These are phyloP conservation scores for Escallonia rubra DNA, from an alignment of 129 eudicot species.

Conservation along the genomic window DNA sequence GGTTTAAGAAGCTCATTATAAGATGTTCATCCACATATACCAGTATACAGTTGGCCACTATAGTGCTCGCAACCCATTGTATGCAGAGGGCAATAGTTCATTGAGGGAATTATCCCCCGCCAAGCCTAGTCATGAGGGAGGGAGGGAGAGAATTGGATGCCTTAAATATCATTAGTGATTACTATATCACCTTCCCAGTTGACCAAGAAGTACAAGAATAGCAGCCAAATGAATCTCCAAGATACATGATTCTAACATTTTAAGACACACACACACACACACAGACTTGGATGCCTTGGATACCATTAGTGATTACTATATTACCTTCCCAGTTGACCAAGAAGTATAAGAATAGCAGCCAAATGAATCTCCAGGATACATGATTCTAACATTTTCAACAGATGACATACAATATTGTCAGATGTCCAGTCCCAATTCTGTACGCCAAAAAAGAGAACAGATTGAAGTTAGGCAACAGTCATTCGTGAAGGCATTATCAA, in stretches of 20 bases:
- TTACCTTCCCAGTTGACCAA: slow-evolving; percentile 80
- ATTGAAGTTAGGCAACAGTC: not conserved
- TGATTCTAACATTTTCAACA: slow-evolving; percentile 42
- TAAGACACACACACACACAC: not conserved
- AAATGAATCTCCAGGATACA: slow-evolving; percentile 29
- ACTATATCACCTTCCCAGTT: slow-evolving; percentile 60
- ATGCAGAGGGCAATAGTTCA: no score
- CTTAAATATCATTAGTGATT: not conserved
- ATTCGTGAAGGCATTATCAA: not conserved
- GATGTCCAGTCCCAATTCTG: slow-evolving; percentile 84
- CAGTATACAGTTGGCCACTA: no score
- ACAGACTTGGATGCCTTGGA: not conserved
- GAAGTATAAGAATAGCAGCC: slow-evolving; percentile 50
- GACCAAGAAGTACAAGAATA: slow-evolving; percentile 59
- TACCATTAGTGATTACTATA: not conserved
- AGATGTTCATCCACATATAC: no score
- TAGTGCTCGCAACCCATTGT: no score
- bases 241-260: slow-evolving; percentile 17
- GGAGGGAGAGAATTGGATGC: not conserved
- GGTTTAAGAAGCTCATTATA: no score
- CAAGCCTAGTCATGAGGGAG: no score
- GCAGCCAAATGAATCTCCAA: slow-evolving; percentile 41
- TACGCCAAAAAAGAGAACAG: slow-evolving; percentile 16
- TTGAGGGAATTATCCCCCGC: no score
- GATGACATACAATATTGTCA: slow-evolving; percentile 37